Base-by-base conservation (phyloP, 176 grass and related monocot species). In the Raddia guianensis region DNA sequence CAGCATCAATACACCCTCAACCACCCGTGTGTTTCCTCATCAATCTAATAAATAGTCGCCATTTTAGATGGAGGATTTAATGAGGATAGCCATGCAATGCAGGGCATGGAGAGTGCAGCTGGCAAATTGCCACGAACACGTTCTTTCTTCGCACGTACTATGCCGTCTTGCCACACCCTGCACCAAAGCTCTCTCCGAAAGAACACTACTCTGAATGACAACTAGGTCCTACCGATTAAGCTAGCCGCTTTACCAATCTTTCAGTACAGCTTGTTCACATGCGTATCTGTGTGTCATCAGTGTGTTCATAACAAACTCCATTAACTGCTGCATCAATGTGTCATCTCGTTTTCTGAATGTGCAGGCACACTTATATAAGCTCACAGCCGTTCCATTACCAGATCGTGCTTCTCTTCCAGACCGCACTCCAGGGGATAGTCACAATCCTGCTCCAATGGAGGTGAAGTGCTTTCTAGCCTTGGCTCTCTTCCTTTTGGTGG, bases 11-110 rank as follows among this genome's bases (percentile, higher is more conserved):
- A 19, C 52, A 48, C 57, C 58, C 64, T 60, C 87, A 89, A 89
- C 87, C 27, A 73, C 72, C 77, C 18, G 20, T 14, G 20, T 65
- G 44, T 8, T 58, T 77, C 76, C 42, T 50, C 63, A 48, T 78
- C 76, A 59, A 50, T 67, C 15, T 63, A 73, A 78, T 93, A 82
- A 93, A 74, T 83, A 78, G 91, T 78, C 87, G 62, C 87, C 84
- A 65, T 90, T 87, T 70, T 60, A 68, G 91, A 84, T 93, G 91
- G 50, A 49, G 50, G 67, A 40, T 74, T 78, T 68, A 84, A 80
- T 86, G 79, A 33, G 46, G 76, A 66, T 84, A 86, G 67, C 63
- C 47, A 83, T 68, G 68, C 68, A 58, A n/a, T 45, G 33, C 68
- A 46, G 73, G 42, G 65, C 35, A 57, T 66, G 72, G 78, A 79